Conservation (phyloP, 2,329 filamentous ascomycete genomes). For the Myriosclerotinia scirpicola region DNA sequence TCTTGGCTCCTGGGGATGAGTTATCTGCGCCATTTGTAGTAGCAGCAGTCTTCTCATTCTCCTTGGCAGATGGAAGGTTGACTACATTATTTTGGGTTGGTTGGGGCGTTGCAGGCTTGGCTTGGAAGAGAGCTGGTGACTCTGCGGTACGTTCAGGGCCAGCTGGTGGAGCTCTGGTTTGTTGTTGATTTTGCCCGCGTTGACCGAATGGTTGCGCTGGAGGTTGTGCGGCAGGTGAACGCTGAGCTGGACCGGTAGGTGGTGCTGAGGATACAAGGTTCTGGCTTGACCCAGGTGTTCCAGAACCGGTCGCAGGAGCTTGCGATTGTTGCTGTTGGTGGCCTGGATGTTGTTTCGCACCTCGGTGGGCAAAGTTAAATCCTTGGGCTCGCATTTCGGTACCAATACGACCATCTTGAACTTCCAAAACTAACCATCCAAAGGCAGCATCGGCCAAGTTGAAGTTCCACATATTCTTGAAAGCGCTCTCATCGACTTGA, state of each 20-base stretch:
- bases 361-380: constrained; percentile 98
- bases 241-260: constrained; percentile 38
- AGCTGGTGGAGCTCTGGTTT: constrained; percentile 36
- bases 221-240: constrained; percentile 35
- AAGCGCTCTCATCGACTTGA: constrained; percentile 95
- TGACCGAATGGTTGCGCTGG: constrained; percentile 35
- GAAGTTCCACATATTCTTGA: constrained; percentile 99
- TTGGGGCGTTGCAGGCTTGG: constrained; percentile 51
- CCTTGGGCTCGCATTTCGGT: constrained; percentile 99
- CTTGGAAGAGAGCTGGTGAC: constrained; percentile 38
- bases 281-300: constrained; percentile 40
- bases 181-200: constrained; percentile 37
- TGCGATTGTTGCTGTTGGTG: constrained; percentile 38
- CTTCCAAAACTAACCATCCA: constrained; percentile 90
- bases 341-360: constrained; percentile 68
- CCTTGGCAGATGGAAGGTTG: constrained; percentile 47
- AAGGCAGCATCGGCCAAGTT: constrained; percentile 97
- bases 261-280: constrained; percentile 39
- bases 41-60: constrained; percentile 54
- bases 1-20: constrained; percentile 61
- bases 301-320: constrained; percentile 41
- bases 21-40: constrained; percentile 50
- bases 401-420: constrained; percentile 92
- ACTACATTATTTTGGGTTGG: constrained; percentile 41
- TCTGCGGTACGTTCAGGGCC: constrained; percentile 37